Evolutionary conservation across 768 basidiomycete species (phyloP).

Genomic region (Leccinum incarnatum): DNA sequence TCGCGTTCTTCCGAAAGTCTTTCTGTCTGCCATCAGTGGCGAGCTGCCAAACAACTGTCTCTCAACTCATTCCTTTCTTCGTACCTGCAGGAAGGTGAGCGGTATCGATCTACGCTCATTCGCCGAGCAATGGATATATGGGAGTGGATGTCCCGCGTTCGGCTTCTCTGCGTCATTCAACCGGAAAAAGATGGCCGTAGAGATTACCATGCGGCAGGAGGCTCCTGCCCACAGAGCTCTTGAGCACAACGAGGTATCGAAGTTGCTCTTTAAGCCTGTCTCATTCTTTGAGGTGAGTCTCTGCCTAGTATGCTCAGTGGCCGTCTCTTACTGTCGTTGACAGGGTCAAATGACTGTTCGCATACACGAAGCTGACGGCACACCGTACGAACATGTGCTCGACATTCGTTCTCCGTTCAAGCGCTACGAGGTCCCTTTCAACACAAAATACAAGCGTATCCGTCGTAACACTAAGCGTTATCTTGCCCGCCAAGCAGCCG

Average conservation of each 20-base stretch:
- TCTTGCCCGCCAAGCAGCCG: slow-evolving; percentile 87
- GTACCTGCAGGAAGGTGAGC: slow-evolving; percentile 90
- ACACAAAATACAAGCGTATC: slow-evolving; percentile 97
- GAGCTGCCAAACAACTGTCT: slow-evolving; percentile 83
- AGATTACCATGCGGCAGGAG: slow-evolving; percentile 90
- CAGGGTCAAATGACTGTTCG: slow-evolving; percentile 98
- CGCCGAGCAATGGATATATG: slow-evolving; percentile 99
- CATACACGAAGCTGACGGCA: slow-evolving; percentile 98
- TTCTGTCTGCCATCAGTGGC: slow-evolving; percentile 89
- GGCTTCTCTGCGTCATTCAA: slow-evolving; percentile 90
- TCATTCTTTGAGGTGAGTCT: slow-evolving; percentile 77
- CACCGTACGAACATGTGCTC: slow-evolving; percentile 96
- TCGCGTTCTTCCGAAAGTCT: slow-evolving; percentile 92
- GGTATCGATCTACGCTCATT: slow-evolving; percentile 88
- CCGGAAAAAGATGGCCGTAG: slow-evolving; percentile 97
- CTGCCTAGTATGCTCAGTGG: not conserved
- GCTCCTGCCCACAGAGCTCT: slow-evolving; percentile 69
- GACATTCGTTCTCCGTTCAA: slow-evolving; percentile 87
- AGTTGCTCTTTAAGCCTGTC: slow-evolving; percentile 76
- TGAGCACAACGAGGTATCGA: slow-evolving; percentile 65
- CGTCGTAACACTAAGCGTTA: slow-evolving; percentile 95
- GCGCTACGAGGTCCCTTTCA: slow-evolving; percentile 97
- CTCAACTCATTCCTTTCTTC: slow-evolving; percentile 86
- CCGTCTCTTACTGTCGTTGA: slow-evolving; percentile 8
- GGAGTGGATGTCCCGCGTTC: slow-evolving; percentile 93